A percentile compares a stretch with the other conserved stretches of the same genome.
phyloP scores from a whole-genome alignment of 2,329 filamentous ascomycete species.

The Fusarium graminum region DNA sequence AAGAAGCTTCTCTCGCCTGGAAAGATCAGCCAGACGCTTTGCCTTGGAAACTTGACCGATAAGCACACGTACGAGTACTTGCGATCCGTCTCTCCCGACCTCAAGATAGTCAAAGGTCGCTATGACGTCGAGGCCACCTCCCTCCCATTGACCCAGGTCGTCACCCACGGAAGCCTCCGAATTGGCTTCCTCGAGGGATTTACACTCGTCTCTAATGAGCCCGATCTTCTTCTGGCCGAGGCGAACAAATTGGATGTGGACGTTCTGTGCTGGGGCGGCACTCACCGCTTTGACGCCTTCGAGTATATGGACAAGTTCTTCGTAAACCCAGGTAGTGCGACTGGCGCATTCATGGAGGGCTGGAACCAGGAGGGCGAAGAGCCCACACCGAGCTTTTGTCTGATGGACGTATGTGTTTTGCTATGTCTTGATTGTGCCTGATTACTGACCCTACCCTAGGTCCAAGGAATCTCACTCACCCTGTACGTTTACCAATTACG shows the following conservation, averaged over 20 bases:
- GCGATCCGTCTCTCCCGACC: constrained; percentile 77
- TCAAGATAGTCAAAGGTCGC: constrained; percentile 77
- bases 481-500: constrained; percentile 93
- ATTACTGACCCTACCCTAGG: constrained; percentile 64
- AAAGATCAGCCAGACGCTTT: constrained; percentile 86
- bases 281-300: constrained; percentile 76
- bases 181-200: constrained; percentile 78
- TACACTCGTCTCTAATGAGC: constrained; percentile 75
- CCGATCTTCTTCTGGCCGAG: constrained; percentile 75
- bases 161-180: constrained; percentile 74
- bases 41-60: constrained; percentile 84
- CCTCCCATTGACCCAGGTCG: constrained; percentile 73
- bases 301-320: constrained; percentile 83
- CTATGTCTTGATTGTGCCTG: not conserved
- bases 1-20: constrained; percentile 86
- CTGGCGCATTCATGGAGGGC: constrained; percentile 71
- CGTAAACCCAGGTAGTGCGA: constrained; percentile 76
- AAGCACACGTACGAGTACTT: constrained; percentile 85
- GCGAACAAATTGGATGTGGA: constrained; percentile 77
- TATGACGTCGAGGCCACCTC: constrained; percentile 76
- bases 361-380: constrained; percentile 74
- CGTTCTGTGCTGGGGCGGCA: constrained; percentile 77
- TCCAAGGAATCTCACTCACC: constrained; percentile 95
- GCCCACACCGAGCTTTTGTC: constrained; percentile 89
- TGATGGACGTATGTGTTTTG: constrained; percentile 88